Evolutionary conservation across 495 filamentous ascomycete genomes (phyloP), one percentile per base, ranked within the genome.

Genomic region (Neurospora sp.): DNA sequence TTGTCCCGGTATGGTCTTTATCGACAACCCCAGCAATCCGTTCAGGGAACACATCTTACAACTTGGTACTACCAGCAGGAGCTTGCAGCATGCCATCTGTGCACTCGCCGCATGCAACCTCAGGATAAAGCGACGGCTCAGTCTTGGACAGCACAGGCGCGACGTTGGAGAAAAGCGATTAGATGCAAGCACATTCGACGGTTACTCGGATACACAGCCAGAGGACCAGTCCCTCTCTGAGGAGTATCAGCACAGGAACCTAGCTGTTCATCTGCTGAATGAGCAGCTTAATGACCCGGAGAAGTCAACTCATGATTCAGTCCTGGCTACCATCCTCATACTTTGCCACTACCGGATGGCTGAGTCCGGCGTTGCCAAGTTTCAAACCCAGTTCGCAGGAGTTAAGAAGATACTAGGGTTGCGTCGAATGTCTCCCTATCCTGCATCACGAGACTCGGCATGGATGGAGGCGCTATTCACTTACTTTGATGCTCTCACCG

Each of bases 381-480:
- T 97, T 82, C 91, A 93, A 71, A 95, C 93, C 0, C 95, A 97
- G 78, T 94, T 98, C 76, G 93, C 94, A 1, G 94, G 95, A 1
- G 95, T 97, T 69, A 96, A 94, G 79, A 95, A 96, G 84, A 89
- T 98, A 69, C 88, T 98, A 12, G 87, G 90, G 12, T 89, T 98
- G 82, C 88, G 94, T 71, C 87, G 91, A 73, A 88, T 89, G 35
- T 88, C 87, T 39, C 80, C 86, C 20, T 84, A 89, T 47, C 88
- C 89, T 18, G 91, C 93, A 70, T 89, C 93, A 39, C 90, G 89
- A 53, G 85, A 86, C 68, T 88, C 87, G 74, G 83, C 86, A 5
- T 98, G 95, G 95, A 94, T 97, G 84, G 93, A 97, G 73, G 90
- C 93, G n/a, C 89, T 97, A 78, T 98, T 98, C 78, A 96, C 94